These are phyloP conservation scores for Sporothrix pseudoabietina DNA, from an alignment of 2,329 filamentous ascomycete genomes.

Conservation along the genomic window DNA sequence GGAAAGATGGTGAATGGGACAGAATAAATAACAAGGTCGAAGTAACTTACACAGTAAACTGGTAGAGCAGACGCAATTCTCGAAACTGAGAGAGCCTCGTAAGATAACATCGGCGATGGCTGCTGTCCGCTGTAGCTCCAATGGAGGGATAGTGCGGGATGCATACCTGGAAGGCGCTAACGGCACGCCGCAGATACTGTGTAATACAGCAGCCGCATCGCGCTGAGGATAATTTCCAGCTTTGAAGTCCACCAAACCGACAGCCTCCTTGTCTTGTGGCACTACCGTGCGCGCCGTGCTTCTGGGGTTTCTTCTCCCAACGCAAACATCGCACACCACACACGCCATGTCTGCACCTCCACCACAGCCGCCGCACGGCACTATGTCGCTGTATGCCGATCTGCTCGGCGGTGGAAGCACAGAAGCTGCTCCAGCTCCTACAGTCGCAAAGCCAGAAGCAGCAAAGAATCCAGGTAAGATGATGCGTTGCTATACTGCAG, in stretches of 20 bases:
- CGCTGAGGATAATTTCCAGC: neutral
- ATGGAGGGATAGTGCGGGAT: neutral
- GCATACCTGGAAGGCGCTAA: neutral
- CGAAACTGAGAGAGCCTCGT: neutral
- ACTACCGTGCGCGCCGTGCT: too few species aligned
- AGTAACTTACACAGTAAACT: neutral
- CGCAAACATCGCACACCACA: neutral
- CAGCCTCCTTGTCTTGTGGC: neutral
- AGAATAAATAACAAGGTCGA: neutral
- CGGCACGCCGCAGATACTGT: neutral
- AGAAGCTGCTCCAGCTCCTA: constrained; percentile 46
- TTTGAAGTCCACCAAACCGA: neutral
- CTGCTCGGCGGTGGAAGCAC: constrained; percentile 68
- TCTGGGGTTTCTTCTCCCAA: neutral
- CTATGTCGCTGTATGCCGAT: constrained; percentile 81
- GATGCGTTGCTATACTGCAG: too few species aligned
- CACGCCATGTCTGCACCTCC: constrained; percentile 40
- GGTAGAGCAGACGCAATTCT: neutral
- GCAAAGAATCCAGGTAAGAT: constrained; percentile 56
- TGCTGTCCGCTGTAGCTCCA: neutral
- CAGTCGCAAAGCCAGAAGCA: constrained; percentile 48
- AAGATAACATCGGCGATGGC: neutral
- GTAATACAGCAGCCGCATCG: neutral
- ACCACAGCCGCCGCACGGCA: constrained; percentile 49
- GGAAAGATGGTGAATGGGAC: neutral